Conservation (phyloP, 2,329 filamentous ascomycete species). For the Fusarium denticulatum region DNA sequence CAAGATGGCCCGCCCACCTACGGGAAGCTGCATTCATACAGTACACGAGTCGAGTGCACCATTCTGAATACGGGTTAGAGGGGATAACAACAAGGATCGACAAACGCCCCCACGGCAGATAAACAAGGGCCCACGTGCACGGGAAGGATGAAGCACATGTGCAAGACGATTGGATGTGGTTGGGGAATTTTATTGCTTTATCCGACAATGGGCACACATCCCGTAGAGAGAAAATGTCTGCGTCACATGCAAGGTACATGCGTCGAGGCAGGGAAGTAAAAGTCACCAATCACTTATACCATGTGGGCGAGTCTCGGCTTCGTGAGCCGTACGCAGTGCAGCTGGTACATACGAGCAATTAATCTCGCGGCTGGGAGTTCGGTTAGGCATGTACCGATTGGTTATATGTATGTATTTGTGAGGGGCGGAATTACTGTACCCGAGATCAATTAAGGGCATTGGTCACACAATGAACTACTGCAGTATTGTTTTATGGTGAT, state of each 20-base stretch:
- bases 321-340: neutral
- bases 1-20: neutral
- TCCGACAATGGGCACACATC: neutral
- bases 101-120: neutral
- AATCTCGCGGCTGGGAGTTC: neutral
- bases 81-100: neutral
- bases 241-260: conserved; percentile 22
- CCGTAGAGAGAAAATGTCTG: neutral
- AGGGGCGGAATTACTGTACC: neutral
- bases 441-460: neutral
- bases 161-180: conserved; percentile 19
- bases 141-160: conserved; percentile 22
- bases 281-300: conserved; percentile 22
- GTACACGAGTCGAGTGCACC: neutral
- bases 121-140: conserved; percentile 22
- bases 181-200: neutral
- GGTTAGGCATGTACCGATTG: neutral
- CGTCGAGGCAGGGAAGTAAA: neutral
- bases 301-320: conserved; percentile 1
- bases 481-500: neutral
- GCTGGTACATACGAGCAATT: neutral
- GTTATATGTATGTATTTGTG: neutral
- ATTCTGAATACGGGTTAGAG: neutral
- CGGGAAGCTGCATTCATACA: neutral
- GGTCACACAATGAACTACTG: neutral